These are phyloP conservation scores for Pleurotus giganteus DNA, from an alignment of 768 basidiomycete species.

Conservation along the genomic window DNA sequence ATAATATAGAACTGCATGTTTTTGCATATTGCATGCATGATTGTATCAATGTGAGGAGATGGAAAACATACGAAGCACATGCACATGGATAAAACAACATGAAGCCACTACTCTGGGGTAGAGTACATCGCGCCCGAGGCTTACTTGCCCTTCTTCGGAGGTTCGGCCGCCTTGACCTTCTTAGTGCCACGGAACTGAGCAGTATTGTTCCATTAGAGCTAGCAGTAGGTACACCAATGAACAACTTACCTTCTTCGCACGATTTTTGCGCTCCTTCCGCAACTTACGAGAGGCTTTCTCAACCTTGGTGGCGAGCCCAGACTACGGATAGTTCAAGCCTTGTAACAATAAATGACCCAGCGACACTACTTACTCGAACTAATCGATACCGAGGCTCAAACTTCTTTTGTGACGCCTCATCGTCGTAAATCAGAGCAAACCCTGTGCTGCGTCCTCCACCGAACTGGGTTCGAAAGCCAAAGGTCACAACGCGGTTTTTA, in stretches of 20 bases:
- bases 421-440: conserved; percentile 97
- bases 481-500: conserved; percentile 86
- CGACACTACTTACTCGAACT: conserved; percentile 70
- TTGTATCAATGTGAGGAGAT: conserved; percentile 17
- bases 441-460: conserved; percentile 98
- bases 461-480: conserved; percentile 93
- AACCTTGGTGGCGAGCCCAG: conserved; percentile 69
- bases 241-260: conserved; percentile 89
- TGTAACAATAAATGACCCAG: neutral
- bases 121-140: conserved; percentile 25
- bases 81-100: conserved; percentile 15
- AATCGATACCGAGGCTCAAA: conserved; percentile 97
- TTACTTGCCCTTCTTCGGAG: conserved; percentile 92
- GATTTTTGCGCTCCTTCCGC: conserved; percentile 99
- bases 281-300: conserved; percentile 94
- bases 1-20: conserved; percentile 19
- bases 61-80: conserved; percentile 16
- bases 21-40: conserved; percentile 20
- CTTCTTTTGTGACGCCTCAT: conserved; percentile 91
- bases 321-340: conserved; percentile 36
- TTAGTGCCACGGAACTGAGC: conserved; percentile 88
- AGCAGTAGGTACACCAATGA: neutral
- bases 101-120: conserved; percentile 22
- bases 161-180: conserved; percentile 91
- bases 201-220: neutral